These are phyloP conservation scores for Aegilops umbellulata DNA, from an alignment of 176 grass and related monocot species.

Conservation along the genomic window DNA sequence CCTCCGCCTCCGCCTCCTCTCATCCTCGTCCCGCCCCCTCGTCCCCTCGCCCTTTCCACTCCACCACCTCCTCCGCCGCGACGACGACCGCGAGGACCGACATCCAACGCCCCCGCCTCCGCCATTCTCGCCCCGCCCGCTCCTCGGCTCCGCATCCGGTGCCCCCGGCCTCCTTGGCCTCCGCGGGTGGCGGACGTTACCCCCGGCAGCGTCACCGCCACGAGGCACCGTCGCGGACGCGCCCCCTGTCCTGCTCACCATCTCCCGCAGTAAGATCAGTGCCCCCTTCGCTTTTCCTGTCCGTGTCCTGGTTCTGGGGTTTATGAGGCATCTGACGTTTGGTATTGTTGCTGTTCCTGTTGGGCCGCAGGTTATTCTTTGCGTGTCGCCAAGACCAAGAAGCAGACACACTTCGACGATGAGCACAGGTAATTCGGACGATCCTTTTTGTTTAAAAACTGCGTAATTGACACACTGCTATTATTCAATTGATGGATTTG, in stretches of 20 bases:
- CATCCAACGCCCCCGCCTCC: not conserved
- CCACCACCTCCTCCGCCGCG: conserved; percentile 24
- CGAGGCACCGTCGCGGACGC: conserved; percentile 12
- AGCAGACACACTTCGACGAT: conserved; percentile 67
- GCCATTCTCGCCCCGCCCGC: conserved; percentile 7
- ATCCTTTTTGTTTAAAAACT: not conserved
- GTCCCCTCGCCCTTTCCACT: conserved; percentile 11
- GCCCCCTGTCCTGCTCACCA: conserved; percentile 18
- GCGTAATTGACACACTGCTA: not conserved
- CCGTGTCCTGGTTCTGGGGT: not conserved
- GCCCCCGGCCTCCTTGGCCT: conserved; percentile 17
- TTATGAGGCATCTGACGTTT: not conserved
- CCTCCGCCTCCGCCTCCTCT: not conserved
- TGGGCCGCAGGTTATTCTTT: conserved; percentile 78
- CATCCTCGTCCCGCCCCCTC: not conserved
- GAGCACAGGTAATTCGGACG: conserved; percentile 58
- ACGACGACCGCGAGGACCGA: conserved; percentile 19
- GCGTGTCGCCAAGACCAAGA: conserved; percentile 80
- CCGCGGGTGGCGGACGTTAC: not conserved
- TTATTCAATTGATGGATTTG: not conserved
- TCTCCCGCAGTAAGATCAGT: conserved; percentile 41
- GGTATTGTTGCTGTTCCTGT: conserved; percentile 11
- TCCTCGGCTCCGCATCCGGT: conserved; percentile 19
- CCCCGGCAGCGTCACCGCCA: conserved; percentile 25
- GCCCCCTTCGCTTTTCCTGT: not conserved